Base-by-base conservation (phyloP, 139 green algal species). In the Tetraselmis chui region DNA sequence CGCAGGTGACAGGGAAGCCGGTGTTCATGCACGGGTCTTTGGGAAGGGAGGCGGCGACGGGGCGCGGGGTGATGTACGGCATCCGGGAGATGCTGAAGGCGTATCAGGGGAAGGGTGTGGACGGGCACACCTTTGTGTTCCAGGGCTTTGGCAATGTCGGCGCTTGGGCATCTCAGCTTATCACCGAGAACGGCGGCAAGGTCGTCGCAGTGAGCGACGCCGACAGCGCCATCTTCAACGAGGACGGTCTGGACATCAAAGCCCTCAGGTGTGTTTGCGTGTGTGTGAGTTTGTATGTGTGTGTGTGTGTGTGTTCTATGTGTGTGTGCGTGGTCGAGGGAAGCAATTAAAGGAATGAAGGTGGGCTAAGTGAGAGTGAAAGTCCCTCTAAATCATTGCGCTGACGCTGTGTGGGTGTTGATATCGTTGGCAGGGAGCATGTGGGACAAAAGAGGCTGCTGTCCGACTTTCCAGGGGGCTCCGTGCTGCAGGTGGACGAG, bases 91-190 rank as follows among this genome's bases (percentile, higher is more conserved):
- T 96, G 80, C 78, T 96, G 79, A 89, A 90, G 76, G 84, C 87
- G 77, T 77, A 82, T 2, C 27, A 5, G 1, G 67, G 23, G 24
- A 78, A 78, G 29, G 30, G 74, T 2, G n/a, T 84, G 25, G 74
- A 81, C 29, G 90, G 92, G 77, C 93, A 94, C 75, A 91, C 77
- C 2, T 95, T 95, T 81, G 93, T 94, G 25, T 11, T 85, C 78
- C 89, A 97, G 92, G 95, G 95, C 31, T 98, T 97, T 92, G 95
- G 95, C 83, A 98, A 98, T 82, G 94, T 98, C 77, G 91, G 88
- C 0, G 80, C 83, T 1, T 93, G 88, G 87, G 87, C 88, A 0
- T 88, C 88, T 22, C 81, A 96, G 80, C 87, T 95, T 76, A 85
- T 97, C 28, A 32, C 89, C 26, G 90, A 97, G 75, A 80, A 90